phyloP scores from a whole-genome alignment of 305 asterid genomes.

The Fraxinus ornus region DNA sequence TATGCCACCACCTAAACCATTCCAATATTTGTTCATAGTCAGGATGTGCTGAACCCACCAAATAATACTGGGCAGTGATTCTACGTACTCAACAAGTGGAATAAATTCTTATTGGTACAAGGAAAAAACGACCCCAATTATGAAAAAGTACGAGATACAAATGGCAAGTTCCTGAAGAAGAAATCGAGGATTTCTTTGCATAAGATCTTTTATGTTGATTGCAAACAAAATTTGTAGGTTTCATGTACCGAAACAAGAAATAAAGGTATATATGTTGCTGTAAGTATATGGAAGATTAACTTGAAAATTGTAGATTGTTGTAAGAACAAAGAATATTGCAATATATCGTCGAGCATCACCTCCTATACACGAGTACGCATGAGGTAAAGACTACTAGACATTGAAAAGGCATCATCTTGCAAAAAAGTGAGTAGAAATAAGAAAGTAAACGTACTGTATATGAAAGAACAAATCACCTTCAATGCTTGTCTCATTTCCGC shows the following conservation, averaged over 20 bases:
- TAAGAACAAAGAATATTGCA: background rate
- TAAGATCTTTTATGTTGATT: background rate
- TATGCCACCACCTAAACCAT: conserved; percentile 38
- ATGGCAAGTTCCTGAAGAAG: background rate
- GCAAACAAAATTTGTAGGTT: background rate
- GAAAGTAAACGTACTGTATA: background rate
- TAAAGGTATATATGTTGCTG: background rate
- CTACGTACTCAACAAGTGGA: conserved; percentile 20
- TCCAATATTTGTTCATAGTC: conserved; percentile 28
- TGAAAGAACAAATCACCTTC: background rate
- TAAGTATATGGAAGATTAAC: background rate
- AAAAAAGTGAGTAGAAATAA: background rate
- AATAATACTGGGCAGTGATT: conserved; percentile 17
- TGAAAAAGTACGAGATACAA: conserved; percentile 32
- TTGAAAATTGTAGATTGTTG: background rate
- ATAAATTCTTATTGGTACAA: conserved; percentile 29
- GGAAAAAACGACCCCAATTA: conserved; percentile 26
- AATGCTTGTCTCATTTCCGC: background rate
- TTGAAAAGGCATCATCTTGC: background rate
- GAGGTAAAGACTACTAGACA: background rate
- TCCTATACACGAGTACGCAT: background rate
- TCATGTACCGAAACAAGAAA: background rate
- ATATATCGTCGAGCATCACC: background rate
- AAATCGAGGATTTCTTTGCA: background rate
- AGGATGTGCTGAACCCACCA: conserved; percentile 25